A percentile compares a stretch with the other conserved stretches of the same genome.
Evolutionary conservation across 2,329 filamentous ascomycete genomes (phyloP).

Genomic region (Chaetomium sp.): DNA sequence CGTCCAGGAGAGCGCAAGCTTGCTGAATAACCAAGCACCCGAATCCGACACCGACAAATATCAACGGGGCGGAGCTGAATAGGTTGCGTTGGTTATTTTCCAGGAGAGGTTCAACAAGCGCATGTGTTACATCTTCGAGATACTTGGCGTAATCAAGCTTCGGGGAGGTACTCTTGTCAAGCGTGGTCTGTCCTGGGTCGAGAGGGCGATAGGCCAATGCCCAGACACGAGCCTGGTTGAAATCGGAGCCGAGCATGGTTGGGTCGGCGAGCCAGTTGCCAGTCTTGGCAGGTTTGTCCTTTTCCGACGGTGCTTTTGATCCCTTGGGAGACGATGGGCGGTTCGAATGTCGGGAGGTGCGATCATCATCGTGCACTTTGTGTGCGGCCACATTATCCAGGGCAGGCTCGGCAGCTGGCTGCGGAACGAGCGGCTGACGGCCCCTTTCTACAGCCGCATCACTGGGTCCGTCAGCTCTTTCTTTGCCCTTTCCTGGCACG

Average conservation of each 20-base stretch:
- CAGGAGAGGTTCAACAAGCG: neutral
- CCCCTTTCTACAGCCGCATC: neutral
- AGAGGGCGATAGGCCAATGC: neutral
- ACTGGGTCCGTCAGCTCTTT: neutral
- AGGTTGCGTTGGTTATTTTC: neutral
- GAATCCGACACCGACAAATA: conserved; percentile 9
- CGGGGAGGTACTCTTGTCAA: neutral
- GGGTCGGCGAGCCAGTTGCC: conserved; percentile 6
- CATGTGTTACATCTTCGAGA: neutral
- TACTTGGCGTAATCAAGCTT: conserved; percentile 1
- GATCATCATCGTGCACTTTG: neutral
- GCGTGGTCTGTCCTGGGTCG: neutral
- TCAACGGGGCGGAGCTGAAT: neutral
- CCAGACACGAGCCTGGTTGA: neutral
- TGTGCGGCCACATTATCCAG: neutral
- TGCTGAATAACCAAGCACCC: conserved; percentile 11
- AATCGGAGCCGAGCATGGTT: conserved; percentile 3
- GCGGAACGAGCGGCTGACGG: neutral
- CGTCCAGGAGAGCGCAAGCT: neutral
- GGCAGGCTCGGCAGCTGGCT: neutral
- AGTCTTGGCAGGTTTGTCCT: neutral
- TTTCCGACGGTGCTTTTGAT: conserved; percentile 2
- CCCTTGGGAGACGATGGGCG: neutral
- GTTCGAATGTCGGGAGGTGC: neutral
- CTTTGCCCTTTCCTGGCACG: neutral